Evolutionary conservation across 768 basidiomycete genomes (phyloP).

Genomic region (Daedaleopsis sinensis): DNA sequence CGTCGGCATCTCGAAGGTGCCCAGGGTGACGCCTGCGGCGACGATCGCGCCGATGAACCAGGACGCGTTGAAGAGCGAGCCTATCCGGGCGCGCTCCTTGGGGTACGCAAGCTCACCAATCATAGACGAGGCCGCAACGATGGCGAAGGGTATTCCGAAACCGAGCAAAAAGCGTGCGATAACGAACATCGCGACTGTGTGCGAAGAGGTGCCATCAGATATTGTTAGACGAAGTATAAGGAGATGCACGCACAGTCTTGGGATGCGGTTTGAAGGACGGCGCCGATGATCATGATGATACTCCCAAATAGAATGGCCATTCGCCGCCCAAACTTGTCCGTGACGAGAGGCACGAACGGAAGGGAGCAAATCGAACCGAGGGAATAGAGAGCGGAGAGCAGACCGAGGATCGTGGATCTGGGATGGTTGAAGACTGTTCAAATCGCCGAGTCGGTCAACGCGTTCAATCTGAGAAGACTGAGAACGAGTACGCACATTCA

Average conservation of each 20-base stretch:
- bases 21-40: constrained; percentile 62
- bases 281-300: constrained; percentile 34
- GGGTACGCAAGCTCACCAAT: constrained; percentile 73
- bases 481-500: constrained; percentile 41
- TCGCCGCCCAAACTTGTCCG: constrained; percentile 54
- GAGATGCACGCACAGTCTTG: constrained; percentile 40
- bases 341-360: constrained; percentile 54
- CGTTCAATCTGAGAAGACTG: not conserved
- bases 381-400: constrained; percentile 61
- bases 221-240: too few species aligned
- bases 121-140: constrained; percentile 66
- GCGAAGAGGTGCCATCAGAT: too few species aligned
- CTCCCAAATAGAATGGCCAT: constrained; percentile 55
- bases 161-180: constrained; percentile 58
- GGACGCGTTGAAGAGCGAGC: constrained; percentile 64
- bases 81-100: constrained; percentile 67
- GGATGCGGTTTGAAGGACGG: constrained; percentile 28
- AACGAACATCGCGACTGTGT: constrained; percentile 62
- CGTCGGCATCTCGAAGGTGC: constrained; percentile 59
- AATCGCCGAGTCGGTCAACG: not conserved
- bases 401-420: constrained; percentile 55
- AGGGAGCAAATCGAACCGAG: constrained; percentile 59
- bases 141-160: constrained; percentile 61
- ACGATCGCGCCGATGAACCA: constrained; percentile 65
- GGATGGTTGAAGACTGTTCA: constrained; percentile 54